Evolutionary conservation across 371 early-diverging fungal genomes (phyloP), one percentile per base, ranked within the genome.

Genomic region (Apophysomyces sp.): DNA sequence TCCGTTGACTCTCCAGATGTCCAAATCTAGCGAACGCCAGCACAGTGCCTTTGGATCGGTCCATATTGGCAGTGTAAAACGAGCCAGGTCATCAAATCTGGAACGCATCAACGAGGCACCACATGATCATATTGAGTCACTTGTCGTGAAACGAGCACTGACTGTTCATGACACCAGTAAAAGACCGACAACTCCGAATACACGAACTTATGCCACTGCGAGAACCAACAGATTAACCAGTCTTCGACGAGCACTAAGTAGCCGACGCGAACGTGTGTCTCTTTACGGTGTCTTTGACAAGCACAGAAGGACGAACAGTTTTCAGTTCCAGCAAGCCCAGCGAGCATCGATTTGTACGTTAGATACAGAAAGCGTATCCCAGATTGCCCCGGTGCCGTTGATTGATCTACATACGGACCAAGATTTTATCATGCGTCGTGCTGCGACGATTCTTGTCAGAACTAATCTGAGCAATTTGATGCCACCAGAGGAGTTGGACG

Each of bases 381-480:
- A 15, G 9, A 15, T 26, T 6, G 29, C 29, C 39, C 41, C 24
- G 2, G 30, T 11, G 24, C 53, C 28, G 6, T 24, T 44, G 7
- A 24, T 34, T 39, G 94, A 94, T 59, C 76, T 94, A 31, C 83
- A 85, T 28, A 88, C 84, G 1, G 70, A 91, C 11, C 90, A 91
- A 63, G 77, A 83, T 40, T 81, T 93, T 59, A 85, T 86, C 49
- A 88, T 92, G 36, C 84, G 85, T 55, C 92, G 91, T 59, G n/a
- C 32, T 9, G 55, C 55, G 12, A 32, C 32, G 21, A 7, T 21
- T 21, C 21, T 44, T 21, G 21, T 44, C 27, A 44, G 21, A 21
- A 44, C 16, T 18, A 44, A 44, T n/a, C 21, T 44, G 16, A 21
- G 49, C 11, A 21, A 16, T 16, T 11, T 34, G 18, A 66, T 94